These are phyloP conservation scores for Globisporangium canariense DNA, from an alignment of 352 stramenopile species.

Conservation along the genomic window DNA sequence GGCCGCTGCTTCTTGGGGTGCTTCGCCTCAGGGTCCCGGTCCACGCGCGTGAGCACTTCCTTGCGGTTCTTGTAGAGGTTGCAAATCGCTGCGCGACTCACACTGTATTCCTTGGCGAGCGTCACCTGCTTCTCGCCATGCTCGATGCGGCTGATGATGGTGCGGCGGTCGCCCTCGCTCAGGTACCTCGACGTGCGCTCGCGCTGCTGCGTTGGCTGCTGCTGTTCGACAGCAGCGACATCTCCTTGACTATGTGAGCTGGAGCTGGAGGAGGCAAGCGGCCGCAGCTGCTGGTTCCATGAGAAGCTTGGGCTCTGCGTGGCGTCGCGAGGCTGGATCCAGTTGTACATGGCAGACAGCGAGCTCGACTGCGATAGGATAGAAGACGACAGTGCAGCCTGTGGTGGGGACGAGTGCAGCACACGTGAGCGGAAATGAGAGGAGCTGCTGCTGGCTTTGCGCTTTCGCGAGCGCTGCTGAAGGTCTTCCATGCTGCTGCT, in stretches of 20 bases:
- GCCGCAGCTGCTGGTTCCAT: slow-evolving; percentile 2
- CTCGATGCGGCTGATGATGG: slow-evolving; percentile 45
- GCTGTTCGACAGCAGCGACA: neutral
- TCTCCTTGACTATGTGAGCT: neutral
- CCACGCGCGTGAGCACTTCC: slow-evolving; percentile 37
- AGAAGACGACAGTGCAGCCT: neutral
- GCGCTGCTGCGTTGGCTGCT: slow-evolving; percentile 16
- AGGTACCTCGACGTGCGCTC: slow-evolving; percentile 45
- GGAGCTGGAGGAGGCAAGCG: neutral
- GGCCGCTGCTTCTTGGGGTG: slow-evolving; percentile 19
- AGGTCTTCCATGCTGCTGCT: neutral
- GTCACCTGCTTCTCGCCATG: slow-evolving; percentile 44
- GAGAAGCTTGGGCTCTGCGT: neutral
- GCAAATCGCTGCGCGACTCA: slow-evolving; percentile 49
- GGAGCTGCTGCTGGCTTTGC: slow-evolving; percentile 1
- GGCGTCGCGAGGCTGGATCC: neutral
- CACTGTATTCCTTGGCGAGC: slow-evolving; percentile 43
- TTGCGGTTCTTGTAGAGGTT: slow-evolving; percentile 58
- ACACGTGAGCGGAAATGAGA: neutral
- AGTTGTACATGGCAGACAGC: neutral
- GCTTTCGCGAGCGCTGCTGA: slow-evolving; percentile 7
- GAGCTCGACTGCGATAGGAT: neutral
- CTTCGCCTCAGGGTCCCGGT: slow-evolving; percentile 23
- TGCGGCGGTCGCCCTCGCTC: slow-evolving; percentile 36
- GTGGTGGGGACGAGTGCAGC: neutral